Evolutionary conservation across 2,329 filamentous ascomycete species (phyloP).

Genomic region (Emmonsiellopsis sp.): DNA sequence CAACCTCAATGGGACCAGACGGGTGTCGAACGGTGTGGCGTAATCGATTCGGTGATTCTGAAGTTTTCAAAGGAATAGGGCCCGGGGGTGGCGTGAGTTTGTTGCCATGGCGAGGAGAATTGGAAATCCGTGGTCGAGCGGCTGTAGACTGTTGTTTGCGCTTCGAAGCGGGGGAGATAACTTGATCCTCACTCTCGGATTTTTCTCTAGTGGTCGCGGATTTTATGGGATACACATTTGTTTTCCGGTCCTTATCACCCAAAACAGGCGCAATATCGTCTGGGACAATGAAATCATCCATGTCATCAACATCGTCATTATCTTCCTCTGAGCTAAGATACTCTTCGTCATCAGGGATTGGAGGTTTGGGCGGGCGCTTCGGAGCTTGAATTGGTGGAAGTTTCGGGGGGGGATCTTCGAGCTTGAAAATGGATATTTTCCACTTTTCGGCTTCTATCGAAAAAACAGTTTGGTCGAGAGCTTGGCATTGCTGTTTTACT

Average conservation of each 20-base stretch:
- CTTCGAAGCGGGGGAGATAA: constrained; percentile 13
- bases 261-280: constrained; percentile 9
- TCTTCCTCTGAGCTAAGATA: constrained; percentile 24
- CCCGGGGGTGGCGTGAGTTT: background rate
- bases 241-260: background rate
- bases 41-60: background rate
- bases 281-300: constrained; percentile 23
- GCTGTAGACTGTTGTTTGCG: constrained; percentile 9
- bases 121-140: constrained; percentile 5
- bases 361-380: constrained; percentile 3
- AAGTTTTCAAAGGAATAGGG: background rate
- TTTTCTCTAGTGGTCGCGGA: background rate
- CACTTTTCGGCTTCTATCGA: constrained; percentile 41
- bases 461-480: constrained; percentile 56
- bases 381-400: constrained; percentile 6
- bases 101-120: background rate
- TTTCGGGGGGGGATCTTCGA: constrained; percentile 21
- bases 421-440: constrained; percentile 34
- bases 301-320: constrained; percentile 7
- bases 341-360: constrained; percentile 17
- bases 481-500: constrained; percentile 46
- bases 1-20: constrained; percentile 11
- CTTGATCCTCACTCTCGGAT: constrained; percentile 17
- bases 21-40: background rate
- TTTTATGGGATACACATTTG: background rate